Conservation (phyloP, 2,329 filamentous ascomycete species). For the Colletotrichum acutatum region DNA sequence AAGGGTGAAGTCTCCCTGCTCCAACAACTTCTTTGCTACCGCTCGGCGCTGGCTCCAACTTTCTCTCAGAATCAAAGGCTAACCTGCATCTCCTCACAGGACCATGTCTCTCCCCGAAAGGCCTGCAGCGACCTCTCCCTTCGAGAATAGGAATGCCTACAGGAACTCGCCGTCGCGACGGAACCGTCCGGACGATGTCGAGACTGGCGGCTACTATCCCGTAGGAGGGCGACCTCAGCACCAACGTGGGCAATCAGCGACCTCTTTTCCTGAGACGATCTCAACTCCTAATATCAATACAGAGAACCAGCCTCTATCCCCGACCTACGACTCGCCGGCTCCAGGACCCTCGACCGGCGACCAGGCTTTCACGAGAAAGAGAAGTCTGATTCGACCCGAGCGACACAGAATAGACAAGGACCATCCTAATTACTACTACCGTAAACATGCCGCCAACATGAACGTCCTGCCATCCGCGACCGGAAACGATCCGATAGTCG, state of each 20-base stretch:
- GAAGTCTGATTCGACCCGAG: slow-evolving; percentile 90
- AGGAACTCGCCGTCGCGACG: slow-evolving; percentile 76
- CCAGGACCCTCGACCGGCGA: slow-evolving; percentile 28
- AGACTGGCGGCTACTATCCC: slow-evolving; percentile 67
- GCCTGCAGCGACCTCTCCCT: slow-evolving; percentile 71
- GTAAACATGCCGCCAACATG: slow-evolving; percentile 95
- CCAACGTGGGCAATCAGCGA: slow-evolving; percentile 67
- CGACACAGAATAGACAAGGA: slow-evolving; percentile 85
- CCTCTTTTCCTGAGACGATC: slow-evolving; percentile 69
- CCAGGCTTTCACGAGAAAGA: slow-evolving; percentile 72
- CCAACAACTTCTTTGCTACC: neutral
- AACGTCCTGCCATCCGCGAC: slow-evolving; percentile 89
- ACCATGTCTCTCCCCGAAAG: slow-evolving; percentile 73
- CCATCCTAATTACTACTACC: slow-evolving; percentile 96
- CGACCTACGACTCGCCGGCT: slow-evolving; percentile 50
- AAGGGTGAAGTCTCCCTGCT: slow-evolving; percentile 36
- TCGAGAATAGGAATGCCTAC: slow-evolving; percentile 72
- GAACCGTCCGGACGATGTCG: slow-evolving; percentile 74
- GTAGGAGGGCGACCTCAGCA: slow-evolving; percentile 56
- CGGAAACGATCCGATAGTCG: slow-evolving; percentile 87
- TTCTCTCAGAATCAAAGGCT: slow-evolving; percentile 10
- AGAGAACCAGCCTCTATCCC: slow-evolving; percentile 67
- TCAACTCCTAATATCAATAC: slow-evolving; percentile 63
- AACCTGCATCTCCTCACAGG: slow-evolving; percentile 42
- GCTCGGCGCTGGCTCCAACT: neutral